phyloP scores from a whole-genome alignment of 306 rosid genomes.

The Crotalaria pallida region DNA sequence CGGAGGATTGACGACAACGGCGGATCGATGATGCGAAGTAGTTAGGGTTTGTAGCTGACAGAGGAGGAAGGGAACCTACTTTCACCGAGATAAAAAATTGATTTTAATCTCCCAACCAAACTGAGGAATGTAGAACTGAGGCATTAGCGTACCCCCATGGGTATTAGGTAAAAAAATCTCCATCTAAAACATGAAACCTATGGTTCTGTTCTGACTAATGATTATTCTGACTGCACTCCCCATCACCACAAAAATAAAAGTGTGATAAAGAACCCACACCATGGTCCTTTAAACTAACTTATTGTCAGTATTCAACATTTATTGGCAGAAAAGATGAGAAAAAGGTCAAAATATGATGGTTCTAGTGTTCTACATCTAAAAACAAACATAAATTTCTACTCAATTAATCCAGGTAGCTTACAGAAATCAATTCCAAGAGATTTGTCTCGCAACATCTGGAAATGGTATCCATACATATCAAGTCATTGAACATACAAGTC shows the following conservation, averaged over 20 bases:
- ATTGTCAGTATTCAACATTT: background rate
- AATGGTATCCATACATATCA: background rate
- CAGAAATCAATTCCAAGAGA: background rate
- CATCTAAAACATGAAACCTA: conserved; percentile 5
- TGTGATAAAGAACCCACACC: background rate
- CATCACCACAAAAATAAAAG: too few species aligned
- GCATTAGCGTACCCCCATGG: too few species aligned
- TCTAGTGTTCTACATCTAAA: background rate
- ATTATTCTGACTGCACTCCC: background rate
- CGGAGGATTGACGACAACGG: too few species aligned
- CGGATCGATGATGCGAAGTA: too few species aligned
- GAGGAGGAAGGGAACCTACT: too few species aligned
- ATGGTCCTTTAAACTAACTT: background rate
- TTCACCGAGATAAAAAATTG: too few species aligned
- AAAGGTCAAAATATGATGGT: too few species aligned
- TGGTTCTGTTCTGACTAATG: background rate
- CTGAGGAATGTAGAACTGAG: too few species aligned
- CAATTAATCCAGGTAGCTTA: conserved; percentile 9
- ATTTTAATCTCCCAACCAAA: too few species aligned
- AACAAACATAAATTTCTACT: background rate
- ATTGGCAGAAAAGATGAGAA: too few species aligned
- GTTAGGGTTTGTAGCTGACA: too few species aligned
- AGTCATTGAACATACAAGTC: too few species aligned
- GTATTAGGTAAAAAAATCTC: background rate
- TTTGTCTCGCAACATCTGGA: background rate